Evolutionary conservation across 331 rosid genomes (phyloP).

Genomic region (Erythrophleum ivorense): DNA sequence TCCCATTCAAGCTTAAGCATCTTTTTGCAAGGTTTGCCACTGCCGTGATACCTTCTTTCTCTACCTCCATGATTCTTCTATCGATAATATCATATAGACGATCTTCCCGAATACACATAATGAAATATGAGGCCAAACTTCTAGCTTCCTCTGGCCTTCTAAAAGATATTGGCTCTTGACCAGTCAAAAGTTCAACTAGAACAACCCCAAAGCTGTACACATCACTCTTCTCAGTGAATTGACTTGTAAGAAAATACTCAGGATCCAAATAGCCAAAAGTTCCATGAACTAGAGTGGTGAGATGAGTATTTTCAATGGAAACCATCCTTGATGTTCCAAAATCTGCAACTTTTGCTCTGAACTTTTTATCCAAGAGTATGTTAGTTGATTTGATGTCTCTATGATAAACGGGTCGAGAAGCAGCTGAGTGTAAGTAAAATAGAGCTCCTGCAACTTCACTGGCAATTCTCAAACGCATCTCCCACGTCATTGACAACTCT

Average conservation of each 20-base stretch:
- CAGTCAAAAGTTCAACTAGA: slow-evolving; percentile 45
- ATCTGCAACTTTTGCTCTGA: slow-evolving; percentile 47
- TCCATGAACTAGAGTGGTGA: slow-evolving; percentile 44
- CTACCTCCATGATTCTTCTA: slow-evolving; percentile 20
- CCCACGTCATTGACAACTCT: slow-evolving; percentile 50
- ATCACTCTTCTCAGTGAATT: slow-evolving; percentile 44
- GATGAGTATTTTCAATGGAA: slow-evolving; percentile 45
- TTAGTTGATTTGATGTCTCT: slow-evolving; percentile 50
- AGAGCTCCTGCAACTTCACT: slow-evolving; percentile 46
- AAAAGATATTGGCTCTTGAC: slow-evolving; percentile 29
- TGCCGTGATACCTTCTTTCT: slow-evolving; percentile 27
- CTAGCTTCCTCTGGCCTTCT: background rate
- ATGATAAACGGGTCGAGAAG: slow-evolving; percentile 49
- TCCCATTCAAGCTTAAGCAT: slow-evolving; percentile 50
- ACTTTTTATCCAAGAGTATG: slow-evolving; percentile 46
- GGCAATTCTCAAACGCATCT: slow-evolving; percentile 44
- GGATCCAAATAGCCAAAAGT: slow-evolving; percentile 54
- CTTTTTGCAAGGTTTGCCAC: slow-evolving; percentile 35
- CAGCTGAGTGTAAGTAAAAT: slow-evolving; percentile 47
- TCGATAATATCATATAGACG: slow-evolving; percentile 37
- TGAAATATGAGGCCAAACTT: slow-evolving; percentile 41
- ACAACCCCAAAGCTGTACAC: slow-evolving; percentile 44
- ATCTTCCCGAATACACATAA: slow-evolving; percentile 33
- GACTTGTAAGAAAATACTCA: slow-evolving; percentile 44
- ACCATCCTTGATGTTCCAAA: slow-evolving; percentile 48